A percentile compares a stretch with the other conserved stretches of the same genome.
phyloP scores from a whole-genome alignment of 2,329 filamentous ascomycete species.

The Clarireedia hainanense region DNA sequence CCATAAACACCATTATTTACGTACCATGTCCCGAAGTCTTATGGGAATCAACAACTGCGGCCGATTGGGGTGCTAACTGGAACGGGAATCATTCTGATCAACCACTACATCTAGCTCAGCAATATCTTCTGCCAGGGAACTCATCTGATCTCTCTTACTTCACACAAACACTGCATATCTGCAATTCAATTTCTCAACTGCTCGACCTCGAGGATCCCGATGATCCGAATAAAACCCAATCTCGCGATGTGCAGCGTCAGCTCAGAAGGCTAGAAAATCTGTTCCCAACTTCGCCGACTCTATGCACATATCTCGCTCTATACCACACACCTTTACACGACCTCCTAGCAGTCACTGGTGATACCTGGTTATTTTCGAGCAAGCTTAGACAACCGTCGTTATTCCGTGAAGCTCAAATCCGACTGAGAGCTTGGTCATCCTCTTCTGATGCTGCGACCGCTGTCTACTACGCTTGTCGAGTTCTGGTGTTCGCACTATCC shows the following conservation, averaged over 20 bases:
- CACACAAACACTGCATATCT: constrained; percentile 22
- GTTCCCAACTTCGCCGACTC: constrained; percentile 39
- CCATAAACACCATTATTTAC: constrained; percentile 11
- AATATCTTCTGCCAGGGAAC: constrained; percentile 10
- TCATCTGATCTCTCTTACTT: constrained; percentile 13
- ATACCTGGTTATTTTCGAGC: constrained; percentile 49
- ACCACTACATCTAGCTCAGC: constrained; percentile 14
- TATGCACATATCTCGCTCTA: constrained; percentile 48
- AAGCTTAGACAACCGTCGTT: constrained; percentile 39
- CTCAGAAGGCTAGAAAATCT: constrained; percentile 19
- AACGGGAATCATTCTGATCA: constrained; percentile 7
- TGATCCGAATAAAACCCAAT: constrained; percentile 25
- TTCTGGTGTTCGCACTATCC: constrained; percentile 39
- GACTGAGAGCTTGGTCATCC: constrained; percentile 39
- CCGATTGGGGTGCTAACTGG: constrained; percentile 37
- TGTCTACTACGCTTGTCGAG: constrained; percentile 42
- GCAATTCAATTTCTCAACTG: constrained; percentile 19
- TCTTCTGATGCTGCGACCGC: constrained; percentile 40
- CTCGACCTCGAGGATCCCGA: constrained; percentile 21
- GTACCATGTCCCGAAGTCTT: constrained; percentile 33
- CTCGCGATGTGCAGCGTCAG: background rate
- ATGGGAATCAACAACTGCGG: constrained; percentile 41
- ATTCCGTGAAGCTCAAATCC: constrained; percentile 40
- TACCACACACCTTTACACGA: constrained; percentile 51
- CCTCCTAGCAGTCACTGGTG: constrained; percentile 49